Percentiles rank a stretch among this genome's conserved stretches.
Conservation (phyloP, 139 green algal species). For the Mychonastes homosphaera region DNA sequence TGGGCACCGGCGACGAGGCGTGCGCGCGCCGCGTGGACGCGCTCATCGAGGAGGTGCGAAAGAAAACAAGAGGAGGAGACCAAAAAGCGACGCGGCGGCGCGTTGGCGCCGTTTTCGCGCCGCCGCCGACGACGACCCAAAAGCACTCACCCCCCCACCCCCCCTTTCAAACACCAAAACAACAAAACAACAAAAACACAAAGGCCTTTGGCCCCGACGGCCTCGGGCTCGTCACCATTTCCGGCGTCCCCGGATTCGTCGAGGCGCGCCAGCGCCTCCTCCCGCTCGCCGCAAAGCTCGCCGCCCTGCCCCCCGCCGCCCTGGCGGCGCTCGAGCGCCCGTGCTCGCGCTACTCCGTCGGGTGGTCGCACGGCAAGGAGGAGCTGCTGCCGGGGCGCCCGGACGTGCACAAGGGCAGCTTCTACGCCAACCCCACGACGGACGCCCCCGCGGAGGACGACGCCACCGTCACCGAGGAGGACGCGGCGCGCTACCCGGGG, state of each 20-base stretch:
- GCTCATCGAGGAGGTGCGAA: constrained; percentile 3
- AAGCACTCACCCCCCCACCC: not conserved
- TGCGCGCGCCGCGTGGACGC: too few species aligned
- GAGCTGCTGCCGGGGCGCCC: constrained; percentile 30
- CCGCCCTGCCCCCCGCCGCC: constrained; percentile 23
- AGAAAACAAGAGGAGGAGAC: not conserved
- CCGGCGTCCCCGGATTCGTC: constrained; percentile 28
- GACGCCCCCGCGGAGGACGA: constrained; percentile 8
- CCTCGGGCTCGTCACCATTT: constrained; percentile 45
- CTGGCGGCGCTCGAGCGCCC: constrained; percentile 36
- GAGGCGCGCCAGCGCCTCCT: constrained; percentile 34
- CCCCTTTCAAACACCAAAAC: too few species aligned
- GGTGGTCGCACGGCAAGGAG: constrained; percentile 62
- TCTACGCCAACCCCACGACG: constrained; percentile 56
- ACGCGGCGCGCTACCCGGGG: constrained; percentile 16
- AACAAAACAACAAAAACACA: not conserved
- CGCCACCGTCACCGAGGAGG: not conserved
- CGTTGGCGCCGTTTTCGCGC: not conserved
- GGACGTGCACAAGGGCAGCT: constrained; percentile 52
- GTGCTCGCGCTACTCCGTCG: constrained; percentile 45
- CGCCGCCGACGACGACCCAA: not conserved
- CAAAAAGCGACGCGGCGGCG: not conserved
- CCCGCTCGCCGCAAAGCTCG: constrained; percentile 35
- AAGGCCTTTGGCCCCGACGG: constrained; percentile 46
- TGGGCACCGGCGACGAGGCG: constrained; percentile 1